Evolutionary conservation across 768 basidiomycete genomes (phyloP), one percentile per base, ranked within the genome.

Genomic region (Melanogaster broomeanus): DNA sequence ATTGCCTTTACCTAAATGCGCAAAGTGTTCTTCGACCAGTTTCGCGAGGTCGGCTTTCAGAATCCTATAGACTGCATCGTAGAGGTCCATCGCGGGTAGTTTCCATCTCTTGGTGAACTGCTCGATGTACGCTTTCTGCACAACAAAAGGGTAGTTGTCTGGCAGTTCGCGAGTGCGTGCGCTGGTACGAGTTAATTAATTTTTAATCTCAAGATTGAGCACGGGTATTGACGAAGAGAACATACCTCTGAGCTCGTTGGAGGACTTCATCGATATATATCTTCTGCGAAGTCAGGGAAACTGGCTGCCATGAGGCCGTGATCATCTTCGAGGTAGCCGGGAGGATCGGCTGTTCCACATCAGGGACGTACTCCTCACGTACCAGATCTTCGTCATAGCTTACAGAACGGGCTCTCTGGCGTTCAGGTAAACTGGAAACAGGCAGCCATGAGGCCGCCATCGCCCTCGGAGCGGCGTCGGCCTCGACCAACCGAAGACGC

Each of bases 131-230:
- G 64, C 60, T 10, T 73, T 64, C 42, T 82, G 79, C 0, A 89
- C 82, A 0, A 82, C 70, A 52, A 84, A 88, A 0, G 87, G 87
- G 52, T 81, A 85, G 52, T 78, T 77, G 13, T 80, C 83, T 0
- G 87, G 87, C 0, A 90, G 75, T 58, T 90, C 87, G 2, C 89
- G 80, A 1, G 87, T 84, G 4, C 83, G 77, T 1, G 88, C 80
- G 19, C 89, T 90, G 49, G 12, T 45, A 37, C 15, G 24, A 45
- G 27, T n/a, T 10, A 12, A 8, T 27, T 30, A 11, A 11, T 2
- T 30, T 33, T 12, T 47, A 8, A 18, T 52, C n/a, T 33, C 22
- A 7, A 13, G 22, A 30, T 18, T 12, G 30, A 24, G 18, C 18
- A 3, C 0, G 16, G 9, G 30, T 5, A 2, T 7, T 18, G 2